These are phyloP conservation scores for Beauveria brongniartii DNA, from an alignment of 2,329 filamentous ascomycete genomes.

Conservation along the genomic window DNA sequence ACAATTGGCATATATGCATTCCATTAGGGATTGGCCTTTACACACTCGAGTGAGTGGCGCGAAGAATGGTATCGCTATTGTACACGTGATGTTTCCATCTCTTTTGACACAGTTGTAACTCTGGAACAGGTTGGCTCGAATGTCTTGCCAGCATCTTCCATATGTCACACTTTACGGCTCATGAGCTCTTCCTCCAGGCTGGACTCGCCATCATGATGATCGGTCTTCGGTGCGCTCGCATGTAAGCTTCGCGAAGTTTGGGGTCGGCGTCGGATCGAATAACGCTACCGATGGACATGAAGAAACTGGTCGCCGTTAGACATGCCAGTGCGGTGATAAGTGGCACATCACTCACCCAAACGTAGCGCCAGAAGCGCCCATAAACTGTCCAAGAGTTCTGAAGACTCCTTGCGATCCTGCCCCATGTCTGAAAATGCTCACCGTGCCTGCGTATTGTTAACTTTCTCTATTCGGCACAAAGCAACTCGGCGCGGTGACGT, in stretches of 20 bases:
- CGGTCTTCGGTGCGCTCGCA: slow-evolving; percentile 63
- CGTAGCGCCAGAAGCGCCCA: slow-evolving; percentile 88
- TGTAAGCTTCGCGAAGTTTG: slow-evolving; percentile 67
- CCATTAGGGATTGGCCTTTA: slow-evolving; percentile 1
- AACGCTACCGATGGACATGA: slow-evolving; percentile 97
- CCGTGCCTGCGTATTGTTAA: slow-evolving; percentile 53
- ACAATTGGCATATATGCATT: not conserved
- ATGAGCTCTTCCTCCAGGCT: slow-evolving; percentile 26
- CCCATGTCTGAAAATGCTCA: slow-evolving; percentile 92
- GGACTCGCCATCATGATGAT: slow-evolving; percentile 47
- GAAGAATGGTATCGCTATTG: slow-evolving; percentile 1
- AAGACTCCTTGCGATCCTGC: slow-evolving; percentile 90
- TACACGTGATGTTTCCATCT: slow-evolving; percentile 17
- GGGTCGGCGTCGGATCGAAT: slow-evolving; percentile 86
- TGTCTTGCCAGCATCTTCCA: not conserved
- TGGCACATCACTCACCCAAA: slow-evolving; percentile 63
- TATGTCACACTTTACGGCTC: slow-evolving; percentile 12
- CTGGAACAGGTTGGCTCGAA: slow-evolving; percentile 44
- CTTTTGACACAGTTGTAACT: slow-evolving; percentile 16
- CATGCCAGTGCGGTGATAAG: not conserved
- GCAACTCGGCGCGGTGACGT: slow-evolving; percentile 20
- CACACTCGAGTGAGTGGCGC: not conserved
- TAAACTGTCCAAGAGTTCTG: slow-evolving; percentile 91
- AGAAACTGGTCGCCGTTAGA: slow-evolving; percentile 52
- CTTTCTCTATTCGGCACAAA: slow-evolving; percentile 4